phyloP scores from a whole-genome alignment of 192 early-diverging fungal species.

The Backusella luteola region DNA sequence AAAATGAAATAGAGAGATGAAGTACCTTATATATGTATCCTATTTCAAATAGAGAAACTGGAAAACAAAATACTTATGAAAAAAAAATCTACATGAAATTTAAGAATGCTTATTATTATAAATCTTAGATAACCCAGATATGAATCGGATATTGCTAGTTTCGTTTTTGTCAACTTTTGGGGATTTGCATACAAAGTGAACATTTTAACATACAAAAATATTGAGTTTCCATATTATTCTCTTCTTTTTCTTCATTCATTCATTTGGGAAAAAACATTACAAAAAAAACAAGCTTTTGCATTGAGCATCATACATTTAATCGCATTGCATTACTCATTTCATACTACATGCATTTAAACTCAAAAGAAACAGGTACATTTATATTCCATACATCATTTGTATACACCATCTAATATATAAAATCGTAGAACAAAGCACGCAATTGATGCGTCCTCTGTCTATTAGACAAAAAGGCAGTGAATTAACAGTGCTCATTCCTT shows the following conservation, averaged over 20 bases:
- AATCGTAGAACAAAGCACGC: neutral
- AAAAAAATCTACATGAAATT: neutral
- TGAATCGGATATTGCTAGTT: neutral
- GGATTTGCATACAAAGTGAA: constrained; percentile 3
- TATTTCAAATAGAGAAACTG: neutral
- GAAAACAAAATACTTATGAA: neutral
- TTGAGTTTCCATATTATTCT: neutral
- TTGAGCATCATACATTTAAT: neutral
- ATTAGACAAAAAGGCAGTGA: constrained; percentile 78
- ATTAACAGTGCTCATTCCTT: constrained; percentile 78
- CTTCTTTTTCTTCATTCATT: neutral
- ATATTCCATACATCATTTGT: neutral
- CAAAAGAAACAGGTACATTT: neutral
- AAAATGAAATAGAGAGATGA: neutral
- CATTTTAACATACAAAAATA: neutral
- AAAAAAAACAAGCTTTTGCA: neutral
- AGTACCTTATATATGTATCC: neutral
- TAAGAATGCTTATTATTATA: neutral
- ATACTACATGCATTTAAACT: constrained; percentile 1
- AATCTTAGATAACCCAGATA: neutral
- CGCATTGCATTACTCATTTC: neutral
- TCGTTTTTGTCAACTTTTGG: constrained; percentile 9
- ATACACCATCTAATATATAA: neutral
- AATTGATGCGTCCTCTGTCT: constrained; percentile 68
- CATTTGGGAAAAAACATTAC: neutral